Evolutionary conservation across 495 filamentous ascomycete genomes (phyloP).

Genomic region (Penicillium antarcticum): DNA sequence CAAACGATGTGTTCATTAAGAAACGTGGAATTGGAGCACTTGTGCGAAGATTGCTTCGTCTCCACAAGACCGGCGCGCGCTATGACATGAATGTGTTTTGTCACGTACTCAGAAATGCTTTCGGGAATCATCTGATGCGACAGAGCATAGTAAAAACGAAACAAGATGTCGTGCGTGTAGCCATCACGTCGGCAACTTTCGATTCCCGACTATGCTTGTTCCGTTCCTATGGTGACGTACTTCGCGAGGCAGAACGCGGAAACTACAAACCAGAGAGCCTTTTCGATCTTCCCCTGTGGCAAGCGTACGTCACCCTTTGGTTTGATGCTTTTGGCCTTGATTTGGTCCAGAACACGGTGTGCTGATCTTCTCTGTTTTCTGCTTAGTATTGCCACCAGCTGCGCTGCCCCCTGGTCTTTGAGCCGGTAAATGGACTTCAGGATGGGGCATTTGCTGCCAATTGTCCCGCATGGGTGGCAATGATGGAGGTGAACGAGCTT

Average conservation of each 20-base stretch:
- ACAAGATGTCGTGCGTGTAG: not conserved
- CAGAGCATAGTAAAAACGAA: not conserved
- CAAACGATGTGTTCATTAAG: not conserved
- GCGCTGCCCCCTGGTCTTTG: not conserved
- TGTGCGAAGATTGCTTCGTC: not conserved
- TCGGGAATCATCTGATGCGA: not conserved
- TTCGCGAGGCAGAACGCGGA: not conserved
- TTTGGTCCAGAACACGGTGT: not conserved
- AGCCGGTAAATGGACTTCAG: not conserved
- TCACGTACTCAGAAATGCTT: not conserved
- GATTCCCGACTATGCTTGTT: not conserved
- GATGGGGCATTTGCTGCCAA: constrained; percentile 1
- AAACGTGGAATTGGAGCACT: not conserved
- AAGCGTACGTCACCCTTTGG: not conserved
- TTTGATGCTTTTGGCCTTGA: not conserved
- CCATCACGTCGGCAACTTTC: not conserved
- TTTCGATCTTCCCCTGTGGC: not conserved
- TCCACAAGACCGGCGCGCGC: not conserved
- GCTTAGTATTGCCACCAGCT: constrained; percentile 1
- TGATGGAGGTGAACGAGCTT: not conserved
- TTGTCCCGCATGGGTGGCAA: not conserved
- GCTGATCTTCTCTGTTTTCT: not conserved
- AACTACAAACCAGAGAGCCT: not conserved
- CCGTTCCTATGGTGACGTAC: not conserved
- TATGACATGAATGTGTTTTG: not conserved